Evolutionary conservation across 768 basidiomycete species (phyloP), one percentile per base, ranked within the genome.

Genomic region (Megacollybia marginata): DNA sequence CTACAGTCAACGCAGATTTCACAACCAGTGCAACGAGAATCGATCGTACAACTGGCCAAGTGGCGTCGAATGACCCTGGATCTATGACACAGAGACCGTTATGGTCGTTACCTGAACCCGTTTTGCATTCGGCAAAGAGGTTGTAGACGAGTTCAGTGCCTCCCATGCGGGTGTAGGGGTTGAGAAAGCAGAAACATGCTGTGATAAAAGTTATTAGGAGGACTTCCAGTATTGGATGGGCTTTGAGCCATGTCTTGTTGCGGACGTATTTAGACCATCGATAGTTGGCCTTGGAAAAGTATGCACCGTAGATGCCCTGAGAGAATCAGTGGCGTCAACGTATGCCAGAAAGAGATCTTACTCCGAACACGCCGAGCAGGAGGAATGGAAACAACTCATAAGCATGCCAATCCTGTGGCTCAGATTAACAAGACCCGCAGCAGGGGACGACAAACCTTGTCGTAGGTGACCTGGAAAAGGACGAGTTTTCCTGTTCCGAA

Each of bases 401-500:
- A 16, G 83, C 85, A 63, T 96, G 91, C 88, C 94, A 97, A 59
- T 96, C 92, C 83, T 93, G 60, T 23, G 33, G 33, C 28, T 12
- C 42, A 18, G 46, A 42, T 47, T 12, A 40, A 49, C 43, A 13
- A 10, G 47, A 15, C 16, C 11, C 33, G 20, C 46, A 33, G 33
- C 28, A 42, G 38, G 43, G 43, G 42, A 54, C 15, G 10, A 55
- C 57, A 16, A 48, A 85, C 90, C 72, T 80, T 88, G 61, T 88
- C 85, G 59, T 94, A 96, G 0, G 85, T 88, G 38, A 94, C 91
- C 59, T 91, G 88, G 65, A 93, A 93, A 40, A 96, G 70, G 0
- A 96, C 93, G 18, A 97, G 73, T 62, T 96, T 96, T 19, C 92
- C 92, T 5, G 91, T 95, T 12, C 92, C 89, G 59, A 97, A 97